Base-by-base conservation (phyloP, 129 eudicot genomes). In the Chrysanthemum lavandulifolium region DNA sequence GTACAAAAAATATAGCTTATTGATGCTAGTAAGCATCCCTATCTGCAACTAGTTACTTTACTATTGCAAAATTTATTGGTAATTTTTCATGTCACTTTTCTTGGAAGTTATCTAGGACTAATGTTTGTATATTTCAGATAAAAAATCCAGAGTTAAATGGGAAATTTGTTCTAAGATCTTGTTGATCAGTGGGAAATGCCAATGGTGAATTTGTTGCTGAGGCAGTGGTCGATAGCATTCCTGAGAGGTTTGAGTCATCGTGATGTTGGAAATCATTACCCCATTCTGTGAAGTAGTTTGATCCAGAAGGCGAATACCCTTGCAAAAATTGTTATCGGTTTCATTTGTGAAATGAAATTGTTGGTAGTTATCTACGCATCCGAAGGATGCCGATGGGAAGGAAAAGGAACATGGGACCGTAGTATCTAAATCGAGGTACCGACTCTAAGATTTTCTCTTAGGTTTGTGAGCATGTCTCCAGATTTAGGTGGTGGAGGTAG, bases 201-300 rank as follows among this genome's bases (percentile, higher is more conserved):
- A 87, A 50, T 1, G 96, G 97, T 21, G 98, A 93, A 77, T 84
- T 89, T 52, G 88, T 80, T 12, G 86, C 68, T 13, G 96, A 92
- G n/a, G 93, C 76, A 71, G 83, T 82, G 71, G 80, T 79, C 5
- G 97, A 89, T 57, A 86, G 67, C 52, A 86, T 81, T 50, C 87
- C 88, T 0, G 81, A 75, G 33, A 75, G 73, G 63, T 82, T 88
- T 3, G 89, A 78, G 52, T 84, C 89, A n/a, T 81, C 80, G 27
- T 77, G 72, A 43, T 82, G 72, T 25, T 81, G 87, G 69, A 79
- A 79, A 55, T 78, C 69, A 7, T 72, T 78, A 49, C 72, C 75
- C 59, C 86, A 77, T 67, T 82, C 73, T 2, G 86, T 80, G 81
- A 83, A 87, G 78, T 84, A 93, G 77, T 78, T 89, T 25, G 96